phyloP scores from a whole-genome alignment of 2,329 filamentous ascomycete genomes.

The Trichoderma sp. region DNA sequence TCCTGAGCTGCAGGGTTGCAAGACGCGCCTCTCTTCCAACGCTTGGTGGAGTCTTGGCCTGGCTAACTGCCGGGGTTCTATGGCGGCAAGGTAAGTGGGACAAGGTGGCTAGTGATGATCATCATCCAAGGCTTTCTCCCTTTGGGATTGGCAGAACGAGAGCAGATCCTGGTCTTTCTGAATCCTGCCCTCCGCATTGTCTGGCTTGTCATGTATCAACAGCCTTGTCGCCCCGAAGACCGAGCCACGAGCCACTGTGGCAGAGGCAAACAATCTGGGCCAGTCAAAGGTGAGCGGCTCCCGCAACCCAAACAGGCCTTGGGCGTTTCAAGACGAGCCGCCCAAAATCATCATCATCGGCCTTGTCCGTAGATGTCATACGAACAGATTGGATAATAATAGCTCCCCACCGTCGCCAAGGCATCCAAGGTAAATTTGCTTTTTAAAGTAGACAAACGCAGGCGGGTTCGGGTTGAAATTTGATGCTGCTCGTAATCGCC shows the following conservation, averaged over 20 bases:
- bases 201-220: not conserved
- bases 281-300: constrained; percentile 16
- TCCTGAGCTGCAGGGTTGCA: constrained; percentile 12
- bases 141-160: not conserved
- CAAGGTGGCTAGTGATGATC: constrained; percentile 11
- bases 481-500: constrained; percentile 1
- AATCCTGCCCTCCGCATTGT: constrained; percentile 4
- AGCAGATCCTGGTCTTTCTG: constrained; percentile 6
- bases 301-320: constrained; percentile 3
- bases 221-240: not conserved
- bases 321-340: constrained; percentile 6
- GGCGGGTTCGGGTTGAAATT: not conserved
- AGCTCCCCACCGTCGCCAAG: constrained; percentile 7
- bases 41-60: constrained; percentile 7
- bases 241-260: constrained; percentile 16
- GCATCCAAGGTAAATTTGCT: constrained; percentile 1
- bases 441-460: constrained; percentile 5
- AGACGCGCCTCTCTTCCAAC: not conserved
- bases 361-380: constrained; percentile 1
- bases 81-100: constrained; percentile 10
- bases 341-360: constrained; percentile 2
- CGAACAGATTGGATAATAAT: not conserved
- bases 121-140: not conserved
- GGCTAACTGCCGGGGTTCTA: constrained; percentile 6
- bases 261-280: constrained; percentile 1